Evolutionary conservation across 2,329 filamentous ascomycete species (phyloP), one percentile per base, ranked within the genome.

Genomic region (Scedosporium apiospermum): DNA sequence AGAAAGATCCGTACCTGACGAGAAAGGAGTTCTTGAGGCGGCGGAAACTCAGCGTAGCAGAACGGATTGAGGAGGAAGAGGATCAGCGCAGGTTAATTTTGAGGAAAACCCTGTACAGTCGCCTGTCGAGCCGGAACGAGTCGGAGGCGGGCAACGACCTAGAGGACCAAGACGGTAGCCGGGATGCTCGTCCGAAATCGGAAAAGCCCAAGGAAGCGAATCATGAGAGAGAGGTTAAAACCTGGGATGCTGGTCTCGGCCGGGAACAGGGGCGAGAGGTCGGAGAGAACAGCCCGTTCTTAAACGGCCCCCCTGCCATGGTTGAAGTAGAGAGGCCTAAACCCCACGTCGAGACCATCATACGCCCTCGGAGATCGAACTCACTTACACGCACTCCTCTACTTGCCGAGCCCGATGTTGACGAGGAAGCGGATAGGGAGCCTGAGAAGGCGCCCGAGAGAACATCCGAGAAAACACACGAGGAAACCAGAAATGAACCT

Each of bases 31-130:
- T 68, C 62, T n/a, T 51, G 4, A 65, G 65, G 7, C 66, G 65
- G 55, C 66, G 69, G 57, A 72, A 69, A 65, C 67, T 72, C 66
- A 71, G 67, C 62, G 61, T 65, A 12, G 26, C 65, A 23, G 66
- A 71, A 34, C 63, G 66, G 6, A 63, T 67, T 16, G 63, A 68
- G 27, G 71, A 73, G 44, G 70, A 73, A 58, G 74, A 76, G 66
- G 63, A 66, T 46, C 69, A 72, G 64, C 68, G 74, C 14, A 65
- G 65, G 42, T 67, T 68, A 55, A 74, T 76, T 64, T 75, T 76
- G 64, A 71, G 71, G 63, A 76, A 76, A 66, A 75, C 73, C 0
- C 66, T 76, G 42, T 26, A 57, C 23, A 57, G 55, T 49, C 53
- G 38, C 23, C 18, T 38, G 14, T 57, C 60, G 21, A 58, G 44